Evolutionary conservation across 2,329 filamentous ascomycete species (phyloP), one percentile per base, ranked within the genome.

Genomic region (Lasiodiplodia hormozganensis): DNA sequence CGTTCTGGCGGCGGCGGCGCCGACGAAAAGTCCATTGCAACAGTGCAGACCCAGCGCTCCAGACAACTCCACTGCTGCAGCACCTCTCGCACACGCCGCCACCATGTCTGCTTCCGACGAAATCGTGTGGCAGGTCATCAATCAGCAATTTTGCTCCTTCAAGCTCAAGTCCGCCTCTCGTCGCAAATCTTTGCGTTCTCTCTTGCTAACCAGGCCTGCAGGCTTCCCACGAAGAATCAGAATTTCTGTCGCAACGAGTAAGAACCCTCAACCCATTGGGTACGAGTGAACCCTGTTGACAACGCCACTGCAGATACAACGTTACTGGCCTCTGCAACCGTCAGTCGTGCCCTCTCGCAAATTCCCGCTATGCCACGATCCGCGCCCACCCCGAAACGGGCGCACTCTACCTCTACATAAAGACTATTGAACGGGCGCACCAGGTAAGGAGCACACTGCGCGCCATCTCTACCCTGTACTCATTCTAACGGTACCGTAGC

Each of bases 121-220:
- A 82, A 96, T 98, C 72, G 91, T 98, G 72, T 99, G 96, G 96
- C 90, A 94, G 80, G 92, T 97, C 69, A 97, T 97, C 74, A 96
- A 97, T 82, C 92, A 96, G 82, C 92, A 95, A 78, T 96, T 96
- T 80, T 98, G 96, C 84, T 90, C 92, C 64, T 98, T 94, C 86
- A 97, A 97, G 79, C 85, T 98, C 73, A 97, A 97, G 89, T 79
- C 18, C 5, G 67, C 23, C 14, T 10, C 23, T 76, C 11, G 14
- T 14, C 5, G 7, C 54, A 31, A 14, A n/a, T 34, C 43, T 75
- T 73, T n/a, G 77, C 78, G 65, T 57, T 36, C 51, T 16, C 28
- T 14, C 47, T 58, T 31, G 51, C 53, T 62, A 31, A 57, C 65
- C 38, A 23, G 23, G 28, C n/a, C 49, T 40, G 31, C 51, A 68